Evolutionary conservation across 108 stramenopile species (phyloP).

Genomic region (Cyclotella atomus): DNA sequence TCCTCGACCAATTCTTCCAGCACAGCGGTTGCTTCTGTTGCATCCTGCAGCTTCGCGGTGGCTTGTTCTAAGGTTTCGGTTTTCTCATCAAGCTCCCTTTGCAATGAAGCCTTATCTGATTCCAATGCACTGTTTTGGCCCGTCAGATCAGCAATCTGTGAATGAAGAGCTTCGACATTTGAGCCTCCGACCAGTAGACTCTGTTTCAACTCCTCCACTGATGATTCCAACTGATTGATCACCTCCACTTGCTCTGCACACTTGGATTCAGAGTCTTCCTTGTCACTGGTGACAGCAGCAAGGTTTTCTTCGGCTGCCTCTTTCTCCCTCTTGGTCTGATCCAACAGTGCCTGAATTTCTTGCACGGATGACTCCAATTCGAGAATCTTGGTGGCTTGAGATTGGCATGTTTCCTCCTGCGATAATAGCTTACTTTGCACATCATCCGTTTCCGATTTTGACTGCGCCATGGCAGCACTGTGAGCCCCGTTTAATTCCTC

Average conservation of each 20-base stretch:
- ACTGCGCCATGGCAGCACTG: background rate
- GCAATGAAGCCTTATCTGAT: background rate
- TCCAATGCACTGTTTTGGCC: background rate
- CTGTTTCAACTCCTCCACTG: background rate
- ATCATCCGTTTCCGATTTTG: background rate
- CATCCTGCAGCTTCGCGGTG: background rate
- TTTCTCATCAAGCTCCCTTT: background rate
- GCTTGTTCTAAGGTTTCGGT: background rate
- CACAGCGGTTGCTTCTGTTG: background rate
- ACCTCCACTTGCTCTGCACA: background rate
- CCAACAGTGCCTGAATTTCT: background rate
- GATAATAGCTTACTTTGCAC: background rate
- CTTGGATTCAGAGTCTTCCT: background rate
- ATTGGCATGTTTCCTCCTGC: background rate
- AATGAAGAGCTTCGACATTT: background rate
- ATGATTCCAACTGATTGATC: background rate
- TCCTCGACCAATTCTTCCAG: conserved; percentile 2
- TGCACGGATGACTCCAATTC: conserved; percentile 6
- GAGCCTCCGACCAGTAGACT: background rate
- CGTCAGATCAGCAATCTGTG: background rate
- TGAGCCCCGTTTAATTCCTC: background rate
- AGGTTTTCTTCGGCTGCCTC: background rate
- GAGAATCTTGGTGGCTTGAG: background rate
- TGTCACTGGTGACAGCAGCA: background rate
- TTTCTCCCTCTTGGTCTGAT: background rate